Base-by-base conservation (phyloP, 208 protist genomes). In the Perkinsela sp. region DNA sequence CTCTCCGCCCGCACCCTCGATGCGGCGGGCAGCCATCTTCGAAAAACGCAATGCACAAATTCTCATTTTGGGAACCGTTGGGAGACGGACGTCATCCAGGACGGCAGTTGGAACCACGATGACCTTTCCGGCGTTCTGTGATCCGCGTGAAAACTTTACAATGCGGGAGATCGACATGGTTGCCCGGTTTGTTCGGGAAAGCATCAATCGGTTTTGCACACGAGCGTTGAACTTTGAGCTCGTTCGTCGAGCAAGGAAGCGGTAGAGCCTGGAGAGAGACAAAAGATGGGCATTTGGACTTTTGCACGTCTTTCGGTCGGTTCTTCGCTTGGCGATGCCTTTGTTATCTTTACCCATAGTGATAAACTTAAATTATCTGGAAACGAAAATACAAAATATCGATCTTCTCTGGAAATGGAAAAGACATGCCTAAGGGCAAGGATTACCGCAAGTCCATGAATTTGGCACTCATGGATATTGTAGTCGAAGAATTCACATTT, bases 241-340 rank as follows among this genome's bases (percentile, higher is more conserved):
- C 30, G 96, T 98, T 75, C 96, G 90, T 75, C 97, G 89, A 28
- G 94, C 88, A 65, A 99, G 88, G 89, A 98, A 98, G 74, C 93
- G 90, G 89, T 98, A 99, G 68, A 99, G 89, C 90, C 97, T 97
- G 74, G 98, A 93, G 66, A 99, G 87, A 32, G 98, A 89, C 72
- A 87, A 84, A 72, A 97, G 81, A 90, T 98, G 98, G 31, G 92
- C 85, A 78, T 98, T 96, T 74, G 93, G 79, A 72, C 82, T 93
- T 78, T 90, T 89, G 66, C 92, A 93, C 71, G 86, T 85, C 76
- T 88, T 86, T 75, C 94, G 92, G 73, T 92, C 77, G 75, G 86
- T 80, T 70, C 84, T 82, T 76, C 83, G 85, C 84, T 89, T 89
- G 73, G 82, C 81, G 68, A 92, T 83, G 69, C 86, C 86, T 65